These are phyloP conservation scores for Zygosaccharomyces lentus DNA, from an alignment of 805 yeast genomes.

Conservation along the genomic window DNA sequence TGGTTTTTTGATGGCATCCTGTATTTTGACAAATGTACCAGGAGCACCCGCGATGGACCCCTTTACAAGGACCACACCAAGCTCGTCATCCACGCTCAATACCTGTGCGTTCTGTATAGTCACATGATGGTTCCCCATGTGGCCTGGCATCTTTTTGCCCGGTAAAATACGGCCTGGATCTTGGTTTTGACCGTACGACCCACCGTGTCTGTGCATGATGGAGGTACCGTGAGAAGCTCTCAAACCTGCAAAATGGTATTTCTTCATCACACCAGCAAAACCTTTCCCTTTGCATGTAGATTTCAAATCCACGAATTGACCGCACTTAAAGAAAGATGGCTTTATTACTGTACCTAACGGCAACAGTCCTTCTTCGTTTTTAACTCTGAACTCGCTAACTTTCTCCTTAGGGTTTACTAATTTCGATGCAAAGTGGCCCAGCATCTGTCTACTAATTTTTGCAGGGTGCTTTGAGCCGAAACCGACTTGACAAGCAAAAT, in stretches of 20 bases:
- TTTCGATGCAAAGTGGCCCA: conserved; percentile 77
- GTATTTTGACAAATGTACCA: conserved; percentile 65
- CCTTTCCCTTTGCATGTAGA: conserved; percentile 91
- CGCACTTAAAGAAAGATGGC: conserved; percentile 80
- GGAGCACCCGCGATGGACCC: conserved; percentile 92
- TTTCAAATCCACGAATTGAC: conserved; percentile 78
- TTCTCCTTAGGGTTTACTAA: conserved; percentile 77
- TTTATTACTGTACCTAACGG: conserved; percentile 73
- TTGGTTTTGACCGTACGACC: conserved; percentile 94
- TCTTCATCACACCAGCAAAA: conserved; percentile 96
- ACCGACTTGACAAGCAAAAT: conserved; percentile 83
- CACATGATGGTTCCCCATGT: conserved; percentile 75
- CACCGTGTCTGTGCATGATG: conserved; percentile 87
- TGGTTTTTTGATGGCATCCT: conserved; percentile 64
- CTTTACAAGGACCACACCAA: conserved; percentile 76
- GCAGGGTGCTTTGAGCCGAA: conserved; percentile 62
- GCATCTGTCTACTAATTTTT: conserved; percentile 58
- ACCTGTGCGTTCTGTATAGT: conserved; percentile 76
- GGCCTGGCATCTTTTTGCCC: conserved; percentile 98
- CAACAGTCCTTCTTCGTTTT: conserved; percentile 57
- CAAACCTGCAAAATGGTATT: conserved; percentile 85
- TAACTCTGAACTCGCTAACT: conserved; percentile 75
- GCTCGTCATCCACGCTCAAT: conserved; percentile 72
- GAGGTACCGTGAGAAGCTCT: conserved; percentile 96
- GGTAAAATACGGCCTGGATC: conserved; percentile 95